These are phyloP conservation scores for Solanum lignicaule DNA, from an alignment of 257 asterid genomes.

Conservation along the genomic window DNA sequence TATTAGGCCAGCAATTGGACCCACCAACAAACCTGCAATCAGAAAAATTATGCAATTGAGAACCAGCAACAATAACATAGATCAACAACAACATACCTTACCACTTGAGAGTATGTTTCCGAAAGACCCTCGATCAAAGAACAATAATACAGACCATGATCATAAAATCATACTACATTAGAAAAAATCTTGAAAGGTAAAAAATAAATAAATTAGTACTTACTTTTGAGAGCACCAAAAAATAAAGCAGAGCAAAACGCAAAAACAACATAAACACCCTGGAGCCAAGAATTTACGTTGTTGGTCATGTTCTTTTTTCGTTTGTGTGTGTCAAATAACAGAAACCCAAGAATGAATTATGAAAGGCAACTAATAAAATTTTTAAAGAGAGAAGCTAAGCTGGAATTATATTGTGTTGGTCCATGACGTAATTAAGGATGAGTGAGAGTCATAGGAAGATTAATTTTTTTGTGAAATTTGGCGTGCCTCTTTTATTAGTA, in stretches of 20 bases:
- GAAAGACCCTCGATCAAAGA: background rate
- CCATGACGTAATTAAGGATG: background rate
- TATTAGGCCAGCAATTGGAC: conserved; percentile 72
- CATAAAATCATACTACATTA: background rate
- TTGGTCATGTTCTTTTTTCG: conserved; percentile 23
- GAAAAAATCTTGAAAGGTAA: background rate
- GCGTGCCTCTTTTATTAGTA: background rate
- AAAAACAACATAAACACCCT: conserved; percentile 46
- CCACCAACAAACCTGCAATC: conserved; percentile 63
- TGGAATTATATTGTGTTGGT: background rate
- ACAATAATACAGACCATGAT: background rate
- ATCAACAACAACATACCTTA: background rate
- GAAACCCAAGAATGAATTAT: background rate
- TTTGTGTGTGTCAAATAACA: background rate
- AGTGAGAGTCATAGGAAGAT: background rate
- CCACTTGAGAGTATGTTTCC: background rate
- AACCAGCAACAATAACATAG: background rate
- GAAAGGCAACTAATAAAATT: background rate
- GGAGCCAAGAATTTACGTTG: conserved; percentile 27
- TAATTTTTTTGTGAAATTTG: background rate
- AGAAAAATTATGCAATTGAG: background rate
- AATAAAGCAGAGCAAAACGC: conserved; percentile 61
- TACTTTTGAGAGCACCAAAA: conserved; percentile 76
- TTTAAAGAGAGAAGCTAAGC: background rate
- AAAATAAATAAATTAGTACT: conserved; percentile 5